A percentile compares a stretch with the other conserved stretches of the same genome.
phyloP scores from a whole-genome alignment of 495 filamentous ascomycete species.

The Aspergillus funiculosus region DNA sequence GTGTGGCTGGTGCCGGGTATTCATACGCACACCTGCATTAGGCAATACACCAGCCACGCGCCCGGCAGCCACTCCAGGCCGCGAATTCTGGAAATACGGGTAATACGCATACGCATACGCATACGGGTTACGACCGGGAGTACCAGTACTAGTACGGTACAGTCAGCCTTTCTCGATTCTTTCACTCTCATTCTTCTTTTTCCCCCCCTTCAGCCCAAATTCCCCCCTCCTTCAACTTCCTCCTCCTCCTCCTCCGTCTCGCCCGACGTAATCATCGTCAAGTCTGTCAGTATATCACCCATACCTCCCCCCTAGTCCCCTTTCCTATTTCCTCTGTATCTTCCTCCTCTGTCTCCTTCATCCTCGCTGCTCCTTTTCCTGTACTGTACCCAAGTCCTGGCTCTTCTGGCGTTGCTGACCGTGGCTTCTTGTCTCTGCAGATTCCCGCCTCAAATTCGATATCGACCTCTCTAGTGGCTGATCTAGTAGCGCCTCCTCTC shows the following conservation, averaged over 20 bases:
- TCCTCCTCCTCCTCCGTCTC: conserved; percentile 11
- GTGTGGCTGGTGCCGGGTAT: conserved; percentile 7
- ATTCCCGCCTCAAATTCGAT: conserved; percentile 18
- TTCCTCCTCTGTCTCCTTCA: conserved; percentile 8
- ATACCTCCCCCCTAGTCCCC: conserved; percentile 2
- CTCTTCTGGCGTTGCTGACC: conserved; percentile 9
- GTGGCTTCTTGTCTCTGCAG: conserved; percentile 9
- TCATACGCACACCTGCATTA: no score
- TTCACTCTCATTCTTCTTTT: conserved; percentile 12
- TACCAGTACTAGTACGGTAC: not conserved
- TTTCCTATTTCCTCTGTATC: no score
- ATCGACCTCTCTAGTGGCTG: conserved; percentile 14
- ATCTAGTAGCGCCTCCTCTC: conserved; percentile 5
- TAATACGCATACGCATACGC: not conserved
- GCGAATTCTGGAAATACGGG: no score
- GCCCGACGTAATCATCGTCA: conserved; percentile 17
- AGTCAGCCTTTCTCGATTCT: conserved; percentile 7
- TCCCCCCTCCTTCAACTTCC: conserved; percentile 14
- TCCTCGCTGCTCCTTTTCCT: not conserved
- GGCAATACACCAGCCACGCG: no score
- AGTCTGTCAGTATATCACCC: conserved; percentile 24
- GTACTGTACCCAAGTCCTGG: not conserved
- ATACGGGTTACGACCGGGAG: not conserved
- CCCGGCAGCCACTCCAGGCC: no score
- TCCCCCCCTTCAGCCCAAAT: conserved; percentile 19